Percentiles rank a stretch among this genome's conserved stretches.
phyloP scores from a whole-genome alignment of 2,329 filamentous ascomycete species.

The Allantophomopsis cytisporea region DNA sequence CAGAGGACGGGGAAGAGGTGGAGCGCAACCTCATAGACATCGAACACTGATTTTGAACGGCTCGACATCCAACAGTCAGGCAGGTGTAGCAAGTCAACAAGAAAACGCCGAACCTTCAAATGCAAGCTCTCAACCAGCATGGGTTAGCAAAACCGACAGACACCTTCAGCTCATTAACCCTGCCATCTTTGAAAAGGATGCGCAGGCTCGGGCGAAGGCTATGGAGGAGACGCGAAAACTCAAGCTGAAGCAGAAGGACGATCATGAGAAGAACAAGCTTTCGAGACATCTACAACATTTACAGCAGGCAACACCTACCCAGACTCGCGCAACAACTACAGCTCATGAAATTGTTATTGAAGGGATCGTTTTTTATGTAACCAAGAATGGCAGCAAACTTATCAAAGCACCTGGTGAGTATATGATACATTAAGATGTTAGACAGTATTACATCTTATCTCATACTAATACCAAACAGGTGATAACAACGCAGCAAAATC shows the following conservation, averaged over 20 bases:
- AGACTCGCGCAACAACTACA: constrained; percentile 17
- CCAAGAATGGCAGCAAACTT: constrained; percentile 71
- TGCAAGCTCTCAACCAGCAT: constrained; percentile 24
- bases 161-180: constrained; percentile 77
- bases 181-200: constrained; percentile 62
- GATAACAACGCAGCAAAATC: constrained; percentile 45
- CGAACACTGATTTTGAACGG: constrained; percentile 53
- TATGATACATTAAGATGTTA: not conserved
- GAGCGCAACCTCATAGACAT: constrained; percentile 31
- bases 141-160: constrained; percentile 61
- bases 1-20: constrained; percentile 17
- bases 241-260: constrained; percentile 37
- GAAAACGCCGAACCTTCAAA: not conserved
- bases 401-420: constrained; percentile 54
- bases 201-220: constrained; percentile 52
- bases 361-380: constrained; percentile 60
- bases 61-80: constrained; percentile 4
- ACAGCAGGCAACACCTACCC: constrained; percentile 6
- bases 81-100: not conserved
- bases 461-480: constrained; percentile 26
- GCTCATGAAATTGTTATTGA: constrained; percentile 53
- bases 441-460: no score
- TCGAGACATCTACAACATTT: constrained; percentile 27
- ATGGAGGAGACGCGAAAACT: constrained; percentile 56
- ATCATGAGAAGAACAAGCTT: constrained; percentile 45